phyloP scores from a whole-genome alignment of 2,329 filamentous ascomycete genomes.

The Pseudogymnoascus sp. region DNA sequence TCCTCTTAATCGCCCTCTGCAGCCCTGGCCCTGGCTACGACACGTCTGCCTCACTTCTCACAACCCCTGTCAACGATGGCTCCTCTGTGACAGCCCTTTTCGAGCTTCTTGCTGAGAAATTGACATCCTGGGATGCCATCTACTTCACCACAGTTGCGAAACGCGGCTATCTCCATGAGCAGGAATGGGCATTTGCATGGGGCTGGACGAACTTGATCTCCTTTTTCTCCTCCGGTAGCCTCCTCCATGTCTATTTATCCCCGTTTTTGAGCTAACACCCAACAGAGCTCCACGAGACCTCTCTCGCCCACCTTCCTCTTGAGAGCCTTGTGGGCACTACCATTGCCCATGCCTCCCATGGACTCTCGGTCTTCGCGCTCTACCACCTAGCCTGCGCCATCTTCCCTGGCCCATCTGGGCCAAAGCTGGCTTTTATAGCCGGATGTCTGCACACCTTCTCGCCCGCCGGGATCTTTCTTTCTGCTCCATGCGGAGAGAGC shows the following conservation, averaged over 20 bases:
- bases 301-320: constrained; percentile 24
- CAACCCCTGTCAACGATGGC: constrained; percentile 21
- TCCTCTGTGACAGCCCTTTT: constrained; percentile 11
- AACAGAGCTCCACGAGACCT: neutral
- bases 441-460: constrained; percentile 73
- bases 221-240: constrained; percentile 21
- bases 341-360: constrained; percentile 67
- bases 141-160: constrained; percentile 61
- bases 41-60: constrained; percentile 59
- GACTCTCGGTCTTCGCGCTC: constrained; percentile 65
- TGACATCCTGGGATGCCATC: constrained; percentile 74
- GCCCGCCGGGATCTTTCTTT: constrained; percentile 83
- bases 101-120: constrained; percentile 31
- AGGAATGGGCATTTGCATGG: constrained; percentile 77
- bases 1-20: constrained; percentile 54
- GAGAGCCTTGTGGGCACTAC: constrained; percentile 51
- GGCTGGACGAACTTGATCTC: constrained; percentile 38
- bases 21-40: constrained; percentile 60
- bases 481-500: constrained; percentile 76
- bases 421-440: constrained; percentile 55
- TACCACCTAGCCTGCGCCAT: constrained; percentile 57
- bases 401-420: constrained; percentile 34
- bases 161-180: constrained; percentile 64
- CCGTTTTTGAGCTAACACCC: neutral
- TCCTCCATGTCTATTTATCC: neutral